Base-by-base conservation (phyloP, 108 stramenopile species). In the Cyclotella sp. region DNA sequence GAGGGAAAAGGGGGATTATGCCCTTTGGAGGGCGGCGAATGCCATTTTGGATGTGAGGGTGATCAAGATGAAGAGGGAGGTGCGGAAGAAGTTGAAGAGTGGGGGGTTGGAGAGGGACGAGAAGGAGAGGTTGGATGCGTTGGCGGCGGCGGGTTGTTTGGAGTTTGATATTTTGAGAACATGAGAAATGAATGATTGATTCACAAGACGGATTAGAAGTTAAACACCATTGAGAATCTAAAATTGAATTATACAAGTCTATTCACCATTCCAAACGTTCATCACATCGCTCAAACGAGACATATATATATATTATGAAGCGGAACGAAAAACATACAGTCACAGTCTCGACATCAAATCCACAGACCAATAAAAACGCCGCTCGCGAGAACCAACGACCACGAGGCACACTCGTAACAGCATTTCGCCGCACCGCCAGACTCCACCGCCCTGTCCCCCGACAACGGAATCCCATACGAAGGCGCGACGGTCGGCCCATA, bases 31-130 rank as follows among this genome's bases (percentile, higher is more conserved):
- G 46, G 70, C 39, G 16, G 77, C 77, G 3, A 78, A 78, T 63
- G 77, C 70, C 4, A 78, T 78, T 34, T 34, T 78, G 61, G 77
- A 78, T 63, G 65, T 78, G 2, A 64, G 77, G 57, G 42, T 72
- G 18, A 15, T 49, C 27, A 72, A 64, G 30, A 78, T 78, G 77
- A 39, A 30, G 45, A 9, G 22, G 34, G 77, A 72, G 15, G 28
- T 78, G 40, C 30, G 58, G 1, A 19, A 30, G 24, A 72, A 45
- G 45, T 47, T 63, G 27, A 44, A 30, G 21, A 41, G 39, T 45
- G 64, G 27, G 13, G 14, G 9, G 3, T 51, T 49, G 16, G 34
- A 19, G 27, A 6, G 8, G 30, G 66, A 60, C 9, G 75, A 76
- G 43, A 68, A 29, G 22, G 75, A 66, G 15, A 26, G 46, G 49